Evolutionary conservation across 2,329 filamentous ascomycete genomes (phyloP).

Genomic region (Penicillium capsulatum): DNA sequence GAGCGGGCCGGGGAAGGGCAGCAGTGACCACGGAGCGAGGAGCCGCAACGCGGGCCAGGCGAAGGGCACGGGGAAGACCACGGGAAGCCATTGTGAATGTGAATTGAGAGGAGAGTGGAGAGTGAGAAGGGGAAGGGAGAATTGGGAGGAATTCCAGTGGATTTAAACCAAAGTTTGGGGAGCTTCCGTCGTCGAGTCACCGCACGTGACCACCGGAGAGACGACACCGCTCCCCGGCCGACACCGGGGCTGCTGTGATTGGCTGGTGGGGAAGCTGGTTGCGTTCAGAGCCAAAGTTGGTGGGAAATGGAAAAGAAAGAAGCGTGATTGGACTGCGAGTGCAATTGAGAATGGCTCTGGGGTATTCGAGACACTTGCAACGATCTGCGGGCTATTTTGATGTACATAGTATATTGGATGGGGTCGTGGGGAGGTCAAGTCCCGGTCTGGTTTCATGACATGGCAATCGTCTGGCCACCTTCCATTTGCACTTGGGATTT

Average conservation of each 20-base stretch:
- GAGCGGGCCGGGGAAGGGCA: slow-evolving; percentile 49
- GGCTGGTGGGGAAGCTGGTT: not conserved
- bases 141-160: slow-evolving; percentile 12
- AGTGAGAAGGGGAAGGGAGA: slow-evolving; percentile 13
- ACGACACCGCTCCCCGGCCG: slow-evolving; percentile 19
- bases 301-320: not conserved
- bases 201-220: slow-evolving; percentile 20
- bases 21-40: slow-evolving; percentile 57
- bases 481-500: too few relatives aligned
- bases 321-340: too few relatives aligned
- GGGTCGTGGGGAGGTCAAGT: too few relatives aligned
- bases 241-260: slow-evolving; percentile 8
- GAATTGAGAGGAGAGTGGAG: slow-evolving; percentile 12
- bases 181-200: slow-evolving; percentile 14
- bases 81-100: slow-evolving; percentile 45
- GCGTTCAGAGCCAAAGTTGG: too few relatives aligned
- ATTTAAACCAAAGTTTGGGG: slow-evolving; percentile 17
- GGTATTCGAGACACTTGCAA: too few relatives aligned
- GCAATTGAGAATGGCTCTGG: too few relatives aligned
- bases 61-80: slow-evolving; percentile 54
- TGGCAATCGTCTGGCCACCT: too few relatives aligned
- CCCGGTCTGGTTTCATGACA: too few relatives aligned
- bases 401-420: too few relatives aligned
- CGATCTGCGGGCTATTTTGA: too few relatives aligned
- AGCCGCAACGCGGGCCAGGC: slow-evolving; percentile 54